Conservation (phyloP, 768 basidiomycete genomes). For the Guyanaporus albipodus region DNA sequence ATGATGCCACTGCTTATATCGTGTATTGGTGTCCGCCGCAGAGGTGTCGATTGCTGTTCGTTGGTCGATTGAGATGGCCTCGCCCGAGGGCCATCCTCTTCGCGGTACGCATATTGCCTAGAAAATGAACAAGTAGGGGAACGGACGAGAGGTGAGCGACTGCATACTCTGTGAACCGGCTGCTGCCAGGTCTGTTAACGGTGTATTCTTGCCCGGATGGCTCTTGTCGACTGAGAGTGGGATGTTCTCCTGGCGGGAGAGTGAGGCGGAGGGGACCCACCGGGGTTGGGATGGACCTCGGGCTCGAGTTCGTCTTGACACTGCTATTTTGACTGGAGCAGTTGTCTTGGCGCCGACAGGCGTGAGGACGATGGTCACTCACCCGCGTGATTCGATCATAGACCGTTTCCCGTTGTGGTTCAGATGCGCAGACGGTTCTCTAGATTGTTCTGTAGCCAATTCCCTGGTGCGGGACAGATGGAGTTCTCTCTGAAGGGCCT, state of each 20-base stretch:
- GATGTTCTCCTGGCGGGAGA: constrained; percentile 55
- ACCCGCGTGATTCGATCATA: constrained; percentile 46
- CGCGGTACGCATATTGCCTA: constrained; percentile 68
- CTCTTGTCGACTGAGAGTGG: constrained; percentile 30
- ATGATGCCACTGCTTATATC: constrained; percentile 29
- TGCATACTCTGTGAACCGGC: constrained; percentile 47
- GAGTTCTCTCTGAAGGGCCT: constrained; percentile 48
- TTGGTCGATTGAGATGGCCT: constrained; percentile 39
- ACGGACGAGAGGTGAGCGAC: constrained; percentile 5
- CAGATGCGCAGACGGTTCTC: constrained; percentile 34
- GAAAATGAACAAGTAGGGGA: constrained; percentile 8
- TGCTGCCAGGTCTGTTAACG: constrained; percentile 44
- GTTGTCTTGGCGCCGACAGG: neutral
- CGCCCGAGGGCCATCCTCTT: constrained; percentile 42
- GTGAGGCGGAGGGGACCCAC: constrained; percentile 64
- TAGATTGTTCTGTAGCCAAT: constrained; percentile 22
- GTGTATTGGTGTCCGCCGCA: constrained; percentile 35
- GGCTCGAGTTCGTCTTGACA: constrained; percentile 50
- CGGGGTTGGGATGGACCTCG: constrained; percentile 53
- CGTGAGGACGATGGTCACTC: constrained; percentile 13
- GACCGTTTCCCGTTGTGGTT: constrained; percentile 68
- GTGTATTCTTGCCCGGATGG: constrained; percentile 9
- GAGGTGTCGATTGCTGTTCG: constrained; percentile 38
- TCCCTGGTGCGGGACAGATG: constrained; percentile 40
- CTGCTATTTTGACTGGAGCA: constrained; percentile 18